Evolutionary conservation across 768 basidiomycete genomes (phyloP).

Genomic region (Butyriboletus loyo): DNA sequence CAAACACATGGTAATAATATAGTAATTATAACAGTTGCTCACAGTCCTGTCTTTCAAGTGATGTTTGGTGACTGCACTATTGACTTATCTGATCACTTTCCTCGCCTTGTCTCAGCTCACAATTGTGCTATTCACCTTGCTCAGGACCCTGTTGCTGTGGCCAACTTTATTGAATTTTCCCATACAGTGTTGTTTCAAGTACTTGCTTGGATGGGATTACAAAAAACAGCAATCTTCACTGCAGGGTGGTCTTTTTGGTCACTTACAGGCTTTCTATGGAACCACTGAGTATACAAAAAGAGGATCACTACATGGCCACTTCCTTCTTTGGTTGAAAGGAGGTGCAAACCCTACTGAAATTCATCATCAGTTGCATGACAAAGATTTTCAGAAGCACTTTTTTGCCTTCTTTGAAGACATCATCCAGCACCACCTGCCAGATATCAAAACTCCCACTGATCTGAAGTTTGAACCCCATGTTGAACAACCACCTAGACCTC

Average conservation of each 20-base stretch:
- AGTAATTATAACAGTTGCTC: too few species aligned
- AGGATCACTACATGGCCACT: slow-evolving; percentile 32
- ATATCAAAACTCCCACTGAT: neutral
- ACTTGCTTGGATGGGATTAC: too few species aligned
- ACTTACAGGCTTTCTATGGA: slow-evolving; percentile 30
- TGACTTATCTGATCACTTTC: too few species aligned
- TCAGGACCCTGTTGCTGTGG: too few species aligned
- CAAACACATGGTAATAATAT: too few species aligned
- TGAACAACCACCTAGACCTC: neutral
- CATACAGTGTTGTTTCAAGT: too few species aligned
- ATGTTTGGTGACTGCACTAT: too few species aligned
- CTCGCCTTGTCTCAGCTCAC: too few species aligned
- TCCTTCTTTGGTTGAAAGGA: slow-evolving; percentile 30
- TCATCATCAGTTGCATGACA: neutral
- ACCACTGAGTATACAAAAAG: slow-evolving; percentile 26
- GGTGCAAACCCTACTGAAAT: slow-evolving; percentile 31
- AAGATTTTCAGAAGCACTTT: neutral
- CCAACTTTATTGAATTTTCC: too few species aligned
- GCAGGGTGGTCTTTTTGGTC: slow-evolving; percentile 33
- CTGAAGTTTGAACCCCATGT: neutral
- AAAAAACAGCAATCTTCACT: slow-evolving; percentile 12
- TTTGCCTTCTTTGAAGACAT: neutral
- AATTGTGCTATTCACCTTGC: too few species aligned
- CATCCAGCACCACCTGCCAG: neutral
- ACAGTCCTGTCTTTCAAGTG: too few species aligned